Percentiles rank a stretch among this genome's conserved stretches.
Conservation (phyloP, 129 eudicot genomes). For the Centella asiatica region DNA sequence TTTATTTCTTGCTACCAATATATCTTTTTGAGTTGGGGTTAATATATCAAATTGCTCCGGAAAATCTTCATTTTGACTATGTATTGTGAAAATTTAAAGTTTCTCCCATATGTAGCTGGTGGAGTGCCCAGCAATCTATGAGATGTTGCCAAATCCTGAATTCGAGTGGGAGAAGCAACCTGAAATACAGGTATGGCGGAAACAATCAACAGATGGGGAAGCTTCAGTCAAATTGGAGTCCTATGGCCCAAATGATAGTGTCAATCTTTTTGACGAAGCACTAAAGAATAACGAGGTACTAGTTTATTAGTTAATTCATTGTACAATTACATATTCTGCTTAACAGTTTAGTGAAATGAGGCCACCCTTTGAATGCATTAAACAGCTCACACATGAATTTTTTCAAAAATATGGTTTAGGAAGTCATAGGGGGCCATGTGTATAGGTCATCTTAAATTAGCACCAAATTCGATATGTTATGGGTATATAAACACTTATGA, state of each 20-base stretch:
- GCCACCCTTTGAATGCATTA: neutral
- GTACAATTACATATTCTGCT: neutral
- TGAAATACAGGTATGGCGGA: constrained; percentile 66
- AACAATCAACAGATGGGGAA: constrained; percentile 35
- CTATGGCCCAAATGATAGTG: constrained; percentile 44
- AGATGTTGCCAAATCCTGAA: constrained; percentile 80
- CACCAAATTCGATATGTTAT: no score
- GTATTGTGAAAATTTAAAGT: neutral
- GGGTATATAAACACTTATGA: no score
- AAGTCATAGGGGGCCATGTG: no score
- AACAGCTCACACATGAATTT: neutral
- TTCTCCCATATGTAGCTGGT: constrained; percentile 41
- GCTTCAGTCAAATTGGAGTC: constrained; percentile 38
- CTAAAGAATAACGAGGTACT: constrained; percentile 74
- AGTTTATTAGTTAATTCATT: neutral
- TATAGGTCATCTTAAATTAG: no score
- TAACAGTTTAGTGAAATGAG: neutral
- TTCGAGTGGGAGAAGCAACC: constrained; percentile 85
- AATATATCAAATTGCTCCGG: neutral
- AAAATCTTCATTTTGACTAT: neutral
- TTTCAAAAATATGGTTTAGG: neutral
- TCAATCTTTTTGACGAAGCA: constrained; percentile 61
- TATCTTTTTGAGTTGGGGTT: neutral
- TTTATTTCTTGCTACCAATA: neutral
- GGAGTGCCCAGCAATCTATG: constrained; percentile 87